Base-by-base conservation (phyloP, 192 early-diverging fungal genomes). In the Gaertneriomyces sp. region DNA sequence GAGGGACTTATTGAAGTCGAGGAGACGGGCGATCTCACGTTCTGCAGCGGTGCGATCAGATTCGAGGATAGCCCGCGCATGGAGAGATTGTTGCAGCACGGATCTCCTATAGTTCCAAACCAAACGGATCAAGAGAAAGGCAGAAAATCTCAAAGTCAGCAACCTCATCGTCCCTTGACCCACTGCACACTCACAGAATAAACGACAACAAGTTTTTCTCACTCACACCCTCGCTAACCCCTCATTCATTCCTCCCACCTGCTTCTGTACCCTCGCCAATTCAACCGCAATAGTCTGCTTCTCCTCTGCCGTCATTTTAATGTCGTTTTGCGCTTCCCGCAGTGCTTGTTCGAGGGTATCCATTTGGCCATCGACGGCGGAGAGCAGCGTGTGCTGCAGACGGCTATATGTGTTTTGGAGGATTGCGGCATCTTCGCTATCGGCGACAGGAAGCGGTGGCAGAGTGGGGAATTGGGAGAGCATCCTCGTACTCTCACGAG, bases 231-330 rank as follows among this genome's bases (percentile, higher is more conserved):
- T 61, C n/a, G 61, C 75, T 4, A 81, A 38, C 12, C 57, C 60
- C 10, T 65, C 66, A 44, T 83, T 83, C 47, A 83, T 45, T 45
- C 60, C 60, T 44, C 72, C 77, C n/a, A 83, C 52, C 54, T 83
- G 75, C 46, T 53, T 67, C 50, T 70, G 75, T 8, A 73, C 70
- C 64, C 69, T 76, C 42, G 73, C 80, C 55, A 83, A 66, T 50
- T 68, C 78, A 20, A 77, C 79, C 8, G 75, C 80, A 12, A 76
- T 44, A 16, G 59, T 43, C 45, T 65, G 73, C 64, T 83, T 83
- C 56, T 79, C 78, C 11, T 72, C 80, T 46, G 61, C 66, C 38
- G 66, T 73, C 52, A 66, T 25, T 42, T 74, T 44, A 2, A 80
- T 60, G 8, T 60, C 63, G 43, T 63, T 42, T 25, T 83, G 69